Evolutionary conservation across 2,329 filamentous ascomycete genomes (phyloP), one percentile per base, ranked within the genome.

Genomic region (Fonsecaea erecta): DNA sequence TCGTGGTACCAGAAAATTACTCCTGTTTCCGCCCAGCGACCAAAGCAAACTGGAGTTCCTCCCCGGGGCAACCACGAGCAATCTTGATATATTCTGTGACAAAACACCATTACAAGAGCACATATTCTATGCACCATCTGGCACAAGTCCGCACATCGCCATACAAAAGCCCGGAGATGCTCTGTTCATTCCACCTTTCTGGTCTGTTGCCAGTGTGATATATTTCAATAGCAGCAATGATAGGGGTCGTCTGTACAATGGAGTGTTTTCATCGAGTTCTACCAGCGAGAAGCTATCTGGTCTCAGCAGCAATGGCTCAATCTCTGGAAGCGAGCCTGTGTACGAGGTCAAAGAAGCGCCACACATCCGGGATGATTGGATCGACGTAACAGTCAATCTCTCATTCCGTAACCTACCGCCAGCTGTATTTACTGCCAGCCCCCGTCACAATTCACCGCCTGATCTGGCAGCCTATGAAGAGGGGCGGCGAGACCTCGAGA

Each of bases 401-500:
- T 96, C 96, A 79, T 96, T 96, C 78, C 86, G 87, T 40, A 89
- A 88, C 67, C 80, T 95, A 8, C 51, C 60, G 14, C 80, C 86
- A 2, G 79, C 75, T 3, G 86, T 85, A 0, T 95, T 95, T 74
- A 87, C 91, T 1, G 75, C 83, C 1, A 92, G 92, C 0, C 84
- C 88, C 69, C 92, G 96, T 74, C 88, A 96, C 0, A 96, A 97
- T 73, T 92, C 91, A 0, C 96, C 96, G 73, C 83, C 91, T 34
- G 93, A 96, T 76, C 76, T 97, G 57, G 89, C 89, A 43, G 90
- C 89, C 1, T 96, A 96, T 74, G 91, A 96, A 74, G 92, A 90
- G 72, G 90, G 90, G 0, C 83, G 93, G 60, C 83, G 85, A 70
- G 90, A 93, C 71, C 78, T 95, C 5, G 82, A 85, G 46, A 88